These are phyloP conservation scores for Anacardium occidentale DNA, from an alignment of 345 rosid species.

Conservation along the genomic window DNA sequence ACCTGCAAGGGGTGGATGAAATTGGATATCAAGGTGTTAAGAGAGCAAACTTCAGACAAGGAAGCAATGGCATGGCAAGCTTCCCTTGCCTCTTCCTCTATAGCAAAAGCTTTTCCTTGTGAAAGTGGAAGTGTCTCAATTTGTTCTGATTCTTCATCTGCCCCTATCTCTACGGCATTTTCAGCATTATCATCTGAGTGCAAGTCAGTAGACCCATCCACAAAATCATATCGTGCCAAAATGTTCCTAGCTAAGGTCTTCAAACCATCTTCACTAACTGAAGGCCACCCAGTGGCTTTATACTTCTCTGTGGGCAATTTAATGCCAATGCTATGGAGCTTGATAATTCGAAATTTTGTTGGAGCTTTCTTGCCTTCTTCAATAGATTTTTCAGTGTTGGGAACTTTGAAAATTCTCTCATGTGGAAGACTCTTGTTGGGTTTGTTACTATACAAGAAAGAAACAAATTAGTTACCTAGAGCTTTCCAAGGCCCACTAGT, in stretches of 20 bases:
- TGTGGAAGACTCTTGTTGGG: conserved; percentile 41
- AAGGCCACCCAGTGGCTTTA: conserved; percentile 83
- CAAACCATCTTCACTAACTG: conserved; percentile 71
- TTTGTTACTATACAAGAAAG: conserved; percentile 48
- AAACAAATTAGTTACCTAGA: conserved; percentile 12
- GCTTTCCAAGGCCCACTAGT: conserved; percentile 11
- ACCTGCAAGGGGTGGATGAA: conserved; percentile 97
- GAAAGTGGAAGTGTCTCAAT: too few species aligned
- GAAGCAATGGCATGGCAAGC: conserved; percentile 95
- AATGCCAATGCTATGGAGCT: conserved; percentile 48
- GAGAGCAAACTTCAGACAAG: conserved; percentile 86
- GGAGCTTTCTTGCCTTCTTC: conserved; percentile 86
- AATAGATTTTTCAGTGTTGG: conserved; percentile 69
- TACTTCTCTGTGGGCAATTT: conserved; percentile 53
- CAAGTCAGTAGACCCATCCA: conserved; percentile 33
- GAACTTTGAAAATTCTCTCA: conserved; percentile 56
- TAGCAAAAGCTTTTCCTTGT: conserved; percentile 30
- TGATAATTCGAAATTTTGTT: conserved; percentile 62
- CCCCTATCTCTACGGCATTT: conserved; percentile 20
- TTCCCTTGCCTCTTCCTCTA: conserved; percentile 59
- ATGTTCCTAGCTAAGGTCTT: conserved; percentile 79
- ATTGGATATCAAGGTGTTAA: conserved; percentile 87
- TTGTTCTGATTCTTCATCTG: conserved; percentile 24
- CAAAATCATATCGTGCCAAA: conserved; percentile 60
- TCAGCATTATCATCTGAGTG: conserved; percentile 33